Percentiles rank a stretch among this genome's conserved stretches.
phyloP scores from a whole-genome alignment of 2,329 filamentous ascomycete genomes.

The Sporothrix curviconia region DNA sequence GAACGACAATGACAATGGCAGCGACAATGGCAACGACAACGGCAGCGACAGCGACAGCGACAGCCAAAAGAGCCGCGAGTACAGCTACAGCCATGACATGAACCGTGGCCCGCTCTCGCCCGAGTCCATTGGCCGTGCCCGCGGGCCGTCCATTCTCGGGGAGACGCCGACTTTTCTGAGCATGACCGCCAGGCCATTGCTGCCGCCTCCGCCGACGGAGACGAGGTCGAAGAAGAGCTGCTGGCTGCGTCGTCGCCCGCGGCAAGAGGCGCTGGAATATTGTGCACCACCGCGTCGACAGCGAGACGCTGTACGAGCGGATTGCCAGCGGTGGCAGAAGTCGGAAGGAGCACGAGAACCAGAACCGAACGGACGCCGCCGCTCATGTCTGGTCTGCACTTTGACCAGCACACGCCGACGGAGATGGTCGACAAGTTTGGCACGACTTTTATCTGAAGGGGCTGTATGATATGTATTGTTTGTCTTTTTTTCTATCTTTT shows the following conservation, averaged over 20 bases:
- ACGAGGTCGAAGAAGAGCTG: not conserved
- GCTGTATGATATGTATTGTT: not conserved
- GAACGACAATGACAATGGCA: not conserved
- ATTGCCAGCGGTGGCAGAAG: not conserved
- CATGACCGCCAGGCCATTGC: no score
- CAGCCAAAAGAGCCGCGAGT: no score
- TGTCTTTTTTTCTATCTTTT: not conserved
- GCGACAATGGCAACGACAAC: no score
- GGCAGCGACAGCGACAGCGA: not conserved
- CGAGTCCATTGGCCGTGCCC: conserved; percentile 28
- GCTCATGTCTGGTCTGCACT: conserved; percentile 15
- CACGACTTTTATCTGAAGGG: conserved; percentile 27
- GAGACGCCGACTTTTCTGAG: no score
- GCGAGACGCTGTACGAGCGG: not conserved
- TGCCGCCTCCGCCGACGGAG: no score
- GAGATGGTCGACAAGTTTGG: conserved; percentile 29
- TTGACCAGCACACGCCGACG: conserved; percentile 20
- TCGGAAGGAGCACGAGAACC: not conserved
- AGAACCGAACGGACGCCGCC: conserved; percentile 13
- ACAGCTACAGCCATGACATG: no score
- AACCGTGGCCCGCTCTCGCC: conserved; percentile 20
- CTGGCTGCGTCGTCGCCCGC: conserved; percentile 1
- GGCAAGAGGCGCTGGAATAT: conserved; percentile 7
- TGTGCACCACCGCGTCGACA: not conserved
- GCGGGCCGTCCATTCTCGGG: conserved; percentile 27